Evolutionary conservation across 148 eudicot species (phyloP).

Genomic region (Suaeda aralocaspica): DNA sequence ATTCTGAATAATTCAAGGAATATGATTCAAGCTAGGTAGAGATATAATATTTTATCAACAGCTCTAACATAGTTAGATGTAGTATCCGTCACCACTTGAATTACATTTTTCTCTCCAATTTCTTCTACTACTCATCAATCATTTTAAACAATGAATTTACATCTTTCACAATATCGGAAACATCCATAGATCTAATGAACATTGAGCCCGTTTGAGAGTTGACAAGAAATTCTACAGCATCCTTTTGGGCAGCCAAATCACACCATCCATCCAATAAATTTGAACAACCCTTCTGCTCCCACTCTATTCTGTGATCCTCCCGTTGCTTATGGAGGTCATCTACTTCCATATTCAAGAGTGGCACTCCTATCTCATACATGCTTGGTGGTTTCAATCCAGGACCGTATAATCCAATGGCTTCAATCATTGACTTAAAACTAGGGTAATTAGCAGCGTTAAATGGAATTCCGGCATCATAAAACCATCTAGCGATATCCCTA

Average conservation of each 20-base stretch:
- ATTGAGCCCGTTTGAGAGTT: constrained; percentile 13
- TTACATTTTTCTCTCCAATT: constrained; percentile 16
- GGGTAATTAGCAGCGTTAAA: constrained; percentile 9
- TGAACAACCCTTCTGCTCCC: constrained; percentile 1
- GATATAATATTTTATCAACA: neutral
- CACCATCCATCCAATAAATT: constrained; percentile 19
- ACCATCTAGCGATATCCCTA: constrained; percentile 2
- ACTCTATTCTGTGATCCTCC: neutral
- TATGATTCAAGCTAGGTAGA: neutral
- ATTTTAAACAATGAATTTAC: neutral
- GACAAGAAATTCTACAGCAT: constrained; percentile 14
- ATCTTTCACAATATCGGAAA: constrained; percentile 5
- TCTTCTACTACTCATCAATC: constrained; percentile 18
- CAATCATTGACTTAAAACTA: neutral
- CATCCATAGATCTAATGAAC: constrained; percentile 18
- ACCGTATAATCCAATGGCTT: constrained; percentile 12
- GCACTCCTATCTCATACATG: constrained; percentile 18
- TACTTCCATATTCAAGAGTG: constrained; percentile 5
- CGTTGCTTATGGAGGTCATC: neutral
- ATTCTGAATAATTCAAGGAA: neutral
- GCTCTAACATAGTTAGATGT: constrained; percentile 14
- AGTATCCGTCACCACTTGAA: constrained; percentile 20
- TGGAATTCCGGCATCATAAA: constrained; percentile 10
- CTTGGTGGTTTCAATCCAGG: constrained; percentile 7
- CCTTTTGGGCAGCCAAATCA: constrained; percentile 8